Evolutionary conservation across 768 basidiomycete genomes (phyloP), one percentile per base, ranked within the genome.

Genomic region (Russula brevipes): DNA sequence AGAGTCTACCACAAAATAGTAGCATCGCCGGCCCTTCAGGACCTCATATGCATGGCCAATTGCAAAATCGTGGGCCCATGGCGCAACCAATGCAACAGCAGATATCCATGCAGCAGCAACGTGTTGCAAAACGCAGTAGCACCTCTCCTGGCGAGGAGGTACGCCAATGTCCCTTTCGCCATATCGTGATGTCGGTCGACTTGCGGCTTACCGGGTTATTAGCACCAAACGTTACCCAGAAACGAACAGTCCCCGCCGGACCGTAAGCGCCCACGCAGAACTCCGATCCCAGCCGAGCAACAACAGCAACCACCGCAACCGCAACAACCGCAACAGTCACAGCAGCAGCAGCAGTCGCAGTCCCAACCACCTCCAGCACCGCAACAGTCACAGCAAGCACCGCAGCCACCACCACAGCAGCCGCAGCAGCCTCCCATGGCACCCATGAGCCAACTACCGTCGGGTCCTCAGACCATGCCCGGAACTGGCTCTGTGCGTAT

Each of bases 361-460:
- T 57, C 50, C 8, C 69, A 67, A 50, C 72, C 66, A 49, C 35
- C 30, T 1, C 31, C 5, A 16, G 2, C 16, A 10, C 35, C 19
- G 51, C 69, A 60, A 60, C 68, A 58, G 19, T 63, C 59, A 30
- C 69, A 64, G 30, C 72, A 67, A 36, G 64, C 59, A 2, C 77
- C 69, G 41, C 74, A 70, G 70, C 24, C 63, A 71, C 12, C 69
- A 38, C 81, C 83, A 35, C 78, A 78, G 33, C 82, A 83, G 31
- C 83, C 82, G 59, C 80, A 79, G 57, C 74, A 73, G n/a, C 75
- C 75, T 19, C 75, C 77, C 31, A 72, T 73, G 70, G 66, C 72
- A 14, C 73, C 78, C 2, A 76, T 78, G 63, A 65, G 70, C 35
- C 68, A 75, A 17, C 68, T 73, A 51, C 71, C 74, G 8, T 76